These are phyloP conservation scores for Mariannaea elegans DNA, from an alignment of 2,329 filamentous ascomycete species.

Conservation along the genomic window DNA sequence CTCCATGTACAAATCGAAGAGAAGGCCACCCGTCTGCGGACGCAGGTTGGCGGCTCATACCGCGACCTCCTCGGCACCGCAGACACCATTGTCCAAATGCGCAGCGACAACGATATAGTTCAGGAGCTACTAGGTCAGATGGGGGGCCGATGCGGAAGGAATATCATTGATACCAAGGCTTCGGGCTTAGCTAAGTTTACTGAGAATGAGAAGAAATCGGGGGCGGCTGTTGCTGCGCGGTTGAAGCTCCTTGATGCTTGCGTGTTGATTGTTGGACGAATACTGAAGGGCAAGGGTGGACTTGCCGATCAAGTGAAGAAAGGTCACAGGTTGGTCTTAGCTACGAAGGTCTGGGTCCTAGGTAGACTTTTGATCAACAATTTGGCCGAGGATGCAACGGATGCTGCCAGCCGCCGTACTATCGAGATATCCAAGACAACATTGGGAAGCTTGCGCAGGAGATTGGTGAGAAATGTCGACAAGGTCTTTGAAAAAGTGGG, in stretches of 20 bases:
- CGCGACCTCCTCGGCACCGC: slow-evolving; percentile 91
- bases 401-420: slow-evolving; percentile 45
- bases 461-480: slow-evolving; percentile 73
- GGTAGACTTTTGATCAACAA: slow-evolving; percentile 79
- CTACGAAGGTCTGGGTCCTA: slow-evolving; percentile 78
- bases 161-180: slow-evolving; percentile 73
- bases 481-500: slow-evolving; percentile 72
- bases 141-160: slow-evolving; percentile 79
- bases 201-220: slow-evolving; percentile 38
- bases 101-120: slow-evolving; percentile 76
- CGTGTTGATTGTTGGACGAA: slow-evolving; percentile 56
- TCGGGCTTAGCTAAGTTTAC: slow-evolving; percentile 62
- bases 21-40: slow-evolving; percentile 68
- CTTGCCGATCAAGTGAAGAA: slow-evolving; percentile 43
- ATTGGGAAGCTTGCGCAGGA: slow-evolving; percentile 68
- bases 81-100: slow-evolving; percentile 93
- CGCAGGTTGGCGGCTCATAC: slow-evolving; percentile 75
- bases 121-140: slow-evolving; percentile 77
- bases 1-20: slow-evolving; percentile 69
- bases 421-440: slow-evolving; percentile 72
- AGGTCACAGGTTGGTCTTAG: slow-evolving; percentile 63
- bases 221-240: slow-evolving; percentile 50
- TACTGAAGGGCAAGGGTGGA: slow-evolving; percentile 54
- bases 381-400: slow-evolving; percentile 61
- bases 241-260: slow-evolving; percentile 62